phyloP scores from a whole-genome alignment of 1,139 yeast species.

The Kodamaea sp. region DNA sequence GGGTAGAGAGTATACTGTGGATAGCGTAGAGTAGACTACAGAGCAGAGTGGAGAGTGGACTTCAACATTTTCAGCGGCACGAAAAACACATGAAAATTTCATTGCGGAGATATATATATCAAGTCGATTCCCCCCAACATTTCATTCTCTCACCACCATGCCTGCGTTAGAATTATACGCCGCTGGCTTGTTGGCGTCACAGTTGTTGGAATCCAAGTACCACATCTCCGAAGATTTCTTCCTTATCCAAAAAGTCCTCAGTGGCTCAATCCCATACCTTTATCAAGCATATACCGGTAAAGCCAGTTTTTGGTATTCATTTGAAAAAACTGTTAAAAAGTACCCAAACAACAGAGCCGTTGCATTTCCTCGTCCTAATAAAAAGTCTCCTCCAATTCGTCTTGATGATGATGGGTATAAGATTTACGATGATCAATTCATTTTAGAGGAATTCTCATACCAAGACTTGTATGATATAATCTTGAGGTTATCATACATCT shows the following conservation, averaged over 20 bases:
- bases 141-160: constrained; percentile 16
- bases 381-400: constrained; percentile 27
- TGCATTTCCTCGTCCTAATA: constrained; percentile 57
- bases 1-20: too few relatives aligned
- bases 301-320: constrained; percentile 65
- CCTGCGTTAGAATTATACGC: constrained; percentile 40
- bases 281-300: constrained; percentile 41
- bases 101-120: too few relatives aligned
- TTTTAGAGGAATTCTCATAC: constrained; percentile 64
- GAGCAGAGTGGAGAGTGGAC: too few relatives aligned
- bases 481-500: constrained; percentile 60
- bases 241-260: constrained; percentile 42
- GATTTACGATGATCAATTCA: constrained; percentile 52
- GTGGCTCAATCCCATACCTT: constrained; percentile 41
- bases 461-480: constrained; percentile 62
- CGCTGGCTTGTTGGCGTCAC: constrained; percentile 44
- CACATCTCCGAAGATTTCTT: constrained; percentile 53
- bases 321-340: constrained; percentile 49
- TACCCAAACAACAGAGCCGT: constrained; percentile 57
- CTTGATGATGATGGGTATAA: constrained; percentile 32
- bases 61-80: too few relatives aligned
- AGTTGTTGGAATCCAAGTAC: constrained; percentile 49
- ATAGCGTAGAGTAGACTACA: too few relatives aligned
- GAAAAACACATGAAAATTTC: too few relatives aligned
- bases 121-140: too few relatives aligned